A percentile compares a stretch with the other conserved stretches of the same genome.
These are phyloP conservation scores for Alternaria solani DNA, from an alignment of 2,329 filamentous ascomycete species.

Conservation along the genomic window DNA sequence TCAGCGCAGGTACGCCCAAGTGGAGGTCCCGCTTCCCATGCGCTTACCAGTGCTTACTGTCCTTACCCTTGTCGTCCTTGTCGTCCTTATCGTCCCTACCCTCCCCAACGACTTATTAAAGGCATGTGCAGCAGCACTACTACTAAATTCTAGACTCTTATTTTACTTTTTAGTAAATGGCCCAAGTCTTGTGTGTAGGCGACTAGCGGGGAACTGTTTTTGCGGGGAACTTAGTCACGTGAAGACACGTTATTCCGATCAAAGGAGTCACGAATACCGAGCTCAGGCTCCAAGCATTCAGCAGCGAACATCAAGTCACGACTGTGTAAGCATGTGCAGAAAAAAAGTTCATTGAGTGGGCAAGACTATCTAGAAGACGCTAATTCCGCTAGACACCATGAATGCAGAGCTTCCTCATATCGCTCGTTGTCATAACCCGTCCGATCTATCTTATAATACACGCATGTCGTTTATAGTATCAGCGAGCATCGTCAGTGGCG, in stretches of 20 bases:
- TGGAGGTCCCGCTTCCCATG: slow-evolving; percentile 12
- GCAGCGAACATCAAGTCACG: not conserved
- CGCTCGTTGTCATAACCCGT: slow-evolving; percentile 2
- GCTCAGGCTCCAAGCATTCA: slow-evolving; percentile 8
- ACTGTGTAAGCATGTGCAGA: slow-evolving; percentile 20
- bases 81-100: no score
- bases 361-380: slow-evolving; percentile 12
- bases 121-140: no score
- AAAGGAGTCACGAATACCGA: no score
- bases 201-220: no score
- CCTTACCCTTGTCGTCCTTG: no score
- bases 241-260: no score
- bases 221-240: no score
- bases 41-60: no score
- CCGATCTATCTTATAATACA: slow-evolving; percentile 19
- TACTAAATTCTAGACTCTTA: no score
- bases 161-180: no score
- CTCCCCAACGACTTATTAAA: no score
- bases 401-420: slow-evolving; percentile 12
- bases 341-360: slow-evolving; percentile 2
- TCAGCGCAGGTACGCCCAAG: slow-evolving; percentile 14
- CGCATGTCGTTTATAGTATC: not conserved
- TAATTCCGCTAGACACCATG: slow-evolving; percentile 5
- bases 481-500: not conserved
- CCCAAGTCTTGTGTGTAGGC: no score